Conservation (phyloP, 1,284 basidiomycete species). For the Mycena sp. region DNA sequence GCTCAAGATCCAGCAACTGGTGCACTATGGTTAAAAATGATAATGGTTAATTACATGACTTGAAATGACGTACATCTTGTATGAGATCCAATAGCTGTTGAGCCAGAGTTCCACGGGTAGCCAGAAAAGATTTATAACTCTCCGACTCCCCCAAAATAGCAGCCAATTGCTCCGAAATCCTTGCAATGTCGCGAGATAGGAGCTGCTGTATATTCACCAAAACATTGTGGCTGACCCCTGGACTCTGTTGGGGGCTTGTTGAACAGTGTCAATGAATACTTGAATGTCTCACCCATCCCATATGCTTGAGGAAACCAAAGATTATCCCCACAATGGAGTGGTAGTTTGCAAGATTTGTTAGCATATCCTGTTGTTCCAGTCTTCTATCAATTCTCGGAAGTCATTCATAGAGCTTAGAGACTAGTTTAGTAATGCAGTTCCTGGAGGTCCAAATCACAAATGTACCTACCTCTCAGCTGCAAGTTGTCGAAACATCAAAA, state of each 20-base stretch:
- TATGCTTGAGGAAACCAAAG: neutral
- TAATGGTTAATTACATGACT: neutral
- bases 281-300: neutral
- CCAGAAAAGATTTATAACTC: neutral
- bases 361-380: neutral
- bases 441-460: too few species aligned
- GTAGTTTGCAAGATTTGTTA: neutral
- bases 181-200: neutral
- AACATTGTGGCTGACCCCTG: neutral
- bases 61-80: neutral
- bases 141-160: neutral
- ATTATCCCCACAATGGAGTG: neutral
- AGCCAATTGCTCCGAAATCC: neutral
- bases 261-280: neutral
- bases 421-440: too few species aligned
- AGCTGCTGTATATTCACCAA: neutral
- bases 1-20: conserved; percentile 4
- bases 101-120: neutral
- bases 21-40: neutral
- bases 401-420: neutral
- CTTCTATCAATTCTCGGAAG: neutral
- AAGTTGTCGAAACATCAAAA: too few species aligned
- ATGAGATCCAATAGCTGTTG: conserved; percentile 11
- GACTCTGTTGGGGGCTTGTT: too few species aligned
- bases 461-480: too few species aligned